Evolutionary conservation across 169 alveolate genomes (phyloP), one percentile per base, ranked within the genome.

Genomic region (Pseudocohnilembus persalinus): DNA sequence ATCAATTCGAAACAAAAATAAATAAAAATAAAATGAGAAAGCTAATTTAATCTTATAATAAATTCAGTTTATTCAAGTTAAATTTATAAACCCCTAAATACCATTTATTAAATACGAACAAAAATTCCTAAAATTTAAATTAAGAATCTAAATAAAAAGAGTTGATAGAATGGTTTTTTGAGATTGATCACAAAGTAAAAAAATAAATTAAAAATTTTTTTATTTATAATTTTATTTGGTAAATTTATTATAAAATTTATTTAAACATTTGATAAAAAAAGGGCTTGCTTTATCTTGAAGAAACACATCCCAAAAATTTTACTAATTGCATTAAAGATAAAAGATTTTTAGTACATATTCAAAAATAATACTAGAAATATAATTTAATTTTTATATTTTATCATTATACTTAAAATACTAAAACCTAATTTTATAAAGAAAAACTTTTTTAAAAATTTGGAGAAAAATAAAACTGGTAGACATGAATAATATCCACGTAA

Each of bases 281-380:
- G 75, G 87, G 87, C 1, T 74, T 73, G n/a, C 74, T 82, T 0
- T 82, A 82, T 28, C 34, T 82, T 29, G 87, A 82, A 49, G 87
- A 82, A 82, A 82, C 81, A 33, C 74, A 82, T 25, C 87, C 87
- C 28, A 82, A 82, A 35, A 82, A 73, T 30, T 82, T 34, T 74
- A 74, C 81, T 0, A 65, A 65, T 31, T 33, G 82, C 28, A 82
- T 82, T 15, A 82, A 82, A 73, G 87, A 82, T 82, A 74, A 1
- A 4, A 82, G 87, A 82, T 82, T 82, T 74, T 73, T 82, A 35
- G 87, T 82, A 82, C 26, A 27, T 73, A 65, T 81, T 31, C n/a
- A 65, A 20, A 25, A 26, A 26, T 81, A 72, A 80, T n/a, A n/a
- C n/a, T n/a, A n/a, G n/a, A n/a, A n/a, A n/a, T n/a, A n/a, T n/a